Evolutionary conservation across 345 rosid genomes (phyloP).

Genomic region (Populus davidiana): DNA sequence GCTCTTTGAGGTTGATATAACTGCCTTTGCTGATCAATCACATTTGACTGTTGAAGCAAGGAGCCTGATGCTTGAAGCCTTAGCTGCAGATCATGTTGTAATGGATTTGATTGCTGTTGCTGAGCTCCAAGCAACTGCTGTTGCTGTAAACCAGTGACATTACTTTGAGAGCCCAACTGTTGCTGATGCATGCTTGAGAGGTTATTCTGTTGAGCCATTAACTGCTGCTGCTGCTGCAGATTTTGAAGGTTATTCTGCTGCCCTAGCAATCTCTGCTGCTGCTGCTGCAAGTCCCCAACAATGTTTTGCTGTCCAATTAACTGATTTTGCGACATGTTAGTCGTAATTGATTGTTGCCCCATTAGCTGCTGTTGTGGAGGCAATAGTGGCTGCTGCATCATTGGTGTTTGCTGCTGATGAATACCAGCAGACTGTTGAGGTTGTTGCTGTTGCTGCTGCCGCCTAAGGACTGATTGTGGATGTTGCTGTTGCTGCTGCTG

Average conservation of each 20-base stretch:
- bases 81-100: too few relatives aligned
- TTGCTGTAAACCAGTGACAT: too few relatives aligned
- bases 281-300: constrained; percentile 70
- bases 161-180: constrained; percentile 60
- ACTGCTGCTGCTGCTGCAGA: constrained; percentile 64
- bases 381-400: constrained; percentile 61
- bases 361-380: constrained; percentile 55
- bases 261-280: constrained; percentile 56
- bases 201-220: constrained; percentile 46
- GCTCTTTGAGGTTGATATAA: too few relatives aligned
- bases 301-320: constrained; percentile 59
- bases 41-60: too few relatives aligned
- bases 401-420: constrained; percentile 73
- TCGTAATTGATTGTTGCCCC: constrained; percentile 57
- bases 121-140: too few relatives aligned
- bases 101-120: too few relatives aligned
- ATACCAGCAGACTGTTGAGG: constrained; percentile 57
- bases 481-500: constrained; percentile 78
- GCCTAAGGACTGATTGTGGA: too few relatives aligned
- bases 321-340: constrained; percentile 66
- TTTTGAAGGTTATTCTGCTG: constrained; percentile 71
- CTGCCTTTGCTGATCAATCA: too few relatives aligned
- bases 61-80: too few relatives aligned
- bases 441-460: constrained; percentile 67
- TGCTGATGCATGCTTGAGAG: constrained; percentile 54